A percentile compares a stretch with the other conserved stretches of the same genome.
Conservation (phyloP, 352 stramenopile species). For the Phytophthora constricta region DNA sequence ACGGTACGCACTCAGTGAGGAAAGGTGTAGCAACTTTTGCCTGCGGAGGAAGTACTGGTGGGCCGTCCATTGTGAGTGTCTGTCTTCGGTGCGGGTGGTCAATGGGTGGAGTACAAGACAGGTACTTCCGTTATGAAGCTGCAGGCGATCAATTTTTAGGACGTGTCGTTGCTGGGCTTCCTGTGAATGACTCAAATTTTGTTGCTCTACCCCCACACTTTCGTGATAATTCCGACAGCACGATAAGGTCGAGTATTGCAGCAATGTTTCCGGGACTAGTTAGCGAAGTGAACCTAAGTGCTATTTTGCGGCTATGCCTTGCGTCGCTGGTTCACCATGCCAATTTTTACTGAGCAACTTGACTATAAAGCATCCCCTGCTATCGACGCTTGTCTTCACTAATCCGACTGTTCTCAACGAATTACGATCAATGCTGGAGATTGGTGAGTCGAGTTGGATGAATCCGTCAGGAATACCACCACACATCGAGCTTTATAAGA, state of each 20-base stretch:
- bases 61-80: constrained; percentile 13
- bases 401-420: background rate
- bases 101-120: too few relatives aligned
- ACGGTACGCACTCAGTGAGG: too few relatives aligned
- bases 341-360: background rate
- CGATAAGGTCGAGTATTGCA: background rate
- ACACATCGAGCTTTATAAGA: too few relatives aligned
- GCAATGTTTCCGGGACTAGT: constrained; percentile 11
- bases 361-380: background rate
- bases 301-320: constrained; percentile 13
- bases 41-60: constrained; percentile 6
- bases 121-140: too few relatives aligned
- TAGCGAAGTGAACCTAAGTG: background rate
- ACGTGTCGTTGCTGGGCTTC: constrained; percentile 12
- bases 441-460: constrained; percentile 5
- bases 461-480: constrained; percentile 11
- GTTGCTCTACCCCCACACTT: constrained; percentile 18
- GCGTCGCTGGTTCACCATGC: constrained; percentile 12
- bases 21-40: constrained; percentile 18
- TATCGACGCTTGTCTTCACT: too few relatives aligned
- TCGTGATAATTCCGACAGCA: background rate
- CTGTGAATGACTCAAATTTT: constrained; percentile 15
- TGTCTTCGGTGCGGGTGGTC: constrained; percentile 14
- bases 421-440: background rate
- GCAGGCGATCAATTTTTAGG: constrained; percentile 18